phyloP scores from a whole-genome alignment of 73 alveolate species.

The Paramecium bursaria region DNA sequence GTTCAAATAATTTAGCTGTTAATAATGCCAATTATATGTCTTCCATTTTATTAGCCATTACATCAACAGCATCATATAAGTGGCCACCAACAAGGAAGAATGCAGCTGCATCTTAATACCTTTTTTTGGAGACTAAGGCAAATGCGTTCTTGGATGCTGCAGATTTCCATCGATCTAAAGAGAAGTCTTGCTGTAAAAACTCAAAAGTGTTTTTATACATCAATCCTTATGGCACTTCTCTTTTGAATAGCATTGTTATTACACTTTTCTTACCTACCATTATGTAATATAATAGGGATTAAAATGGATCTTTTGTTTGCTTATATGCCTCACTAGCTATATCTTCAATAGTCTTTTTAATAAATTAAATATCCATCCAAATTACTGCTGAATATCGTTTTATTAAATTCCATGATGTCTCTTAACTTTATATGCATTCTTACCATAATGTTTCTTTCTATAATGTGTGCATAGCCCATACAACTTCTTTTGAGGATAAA shows the following conservation, averaged over 20 bases:
- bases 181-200: slow-evolving; percentile 35
- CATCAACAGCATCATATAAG: slow-evolving; percentile 51
- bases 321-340: slow-evolving; percentile 22
- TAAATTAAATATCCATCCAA: slow-evolving; percentile 59
- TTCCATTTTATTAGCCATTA: slow-evolving; percentile 47
- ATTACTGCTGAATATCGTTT: slow-evolving; percentile 44
- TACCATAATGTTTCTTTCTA: slow-evolving; percentile 52
- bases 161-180: slow-evolving; percentile 46
- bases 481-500: slow-evolving; percentile 48
- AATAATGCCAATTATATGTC: slow-evolving; percentile 49
- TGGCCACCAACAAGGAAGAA: slow-evolving; percentile 53
- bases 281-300: slow-evolving; percentile 10
- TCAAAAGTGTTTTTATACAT: slow-evolving; percentile 36
- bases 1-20: slow-evolving; percentile 24
- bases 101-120: slow-evolving; percentile 61
- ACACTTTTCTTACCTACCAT: slow-evolving; percentile 53
- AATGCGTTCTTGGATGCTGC: slow-evolving; percentile 55
- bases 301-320: slow-evolving; percentile 28
- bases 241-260: slow-evolving; percentile 31
- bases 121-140: slow-evolving; percentile 51
- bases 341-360: slow-evolving; percentile 33
- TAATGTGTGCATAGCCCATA: slow-evolving; percentile 37
- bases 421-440: slow-evolving; percentile 29
- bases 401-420: slow-evolving; percentile 38
- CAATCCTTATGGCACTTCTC: slow-evolving; percentile 22